phyloP scores from a whole-genome alignment of 106 monocot genomes.

The Apostasia shenzhenica region DNA sequence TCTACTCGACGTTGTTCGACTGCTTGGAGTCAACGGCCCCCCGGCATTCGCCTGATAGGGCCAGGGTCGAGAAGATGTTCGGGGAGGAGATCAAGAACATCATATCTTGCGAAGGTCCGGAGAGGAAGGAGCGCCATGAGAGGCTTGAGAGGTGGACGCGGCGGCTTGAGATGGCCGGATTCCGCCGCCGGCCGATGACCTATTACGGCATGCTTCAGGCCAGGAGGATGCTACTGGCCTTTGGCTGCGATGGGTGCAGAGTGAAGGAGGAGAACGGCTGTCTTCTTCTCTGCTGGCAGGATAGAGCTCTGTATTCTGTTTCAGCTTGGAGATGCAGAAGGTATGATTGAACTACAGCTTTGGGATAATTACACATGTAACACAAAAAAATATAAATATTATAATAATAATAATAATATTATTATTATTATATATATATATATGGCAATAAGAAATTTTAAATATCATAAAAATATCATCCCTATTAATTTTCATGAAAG shows the following conservation, averaged over 20 bases:
- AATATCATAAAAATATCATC: too few species aligned
- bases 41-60: constrained; percentile 29
- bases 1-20: constrained; percentile 90
- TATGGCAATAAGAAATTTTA: too few species aligned
- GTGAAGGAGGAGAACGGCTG: constrained; percentile 47
- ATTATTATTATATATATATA: too few species aligned
- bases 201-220: constrained; percentile 40
- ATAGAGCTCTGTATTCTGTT: constrained; percentile 47
- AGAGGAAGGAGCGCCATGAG: constrained; percentile 76
- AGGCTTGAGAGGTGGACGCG: constrained; percentile 46
- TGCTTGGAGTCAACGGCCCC: constrained; percentile 58
- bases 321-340: constrained; percentile 64
- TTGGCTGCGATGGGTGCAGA: constrained; percentile 36
- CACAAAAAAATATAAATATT: too few species aligned
- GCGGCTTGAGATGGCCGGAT: constrained; percentile 40
- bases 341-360: constrained; percentile 18
- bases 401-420: too few species aligned
- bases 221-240: constrained; percentile 42
- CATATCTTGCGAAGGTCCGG: constrained; percentile 56
- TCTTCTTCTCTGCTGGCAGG: constrained; percentile 63
- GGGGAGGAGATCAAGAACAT: constrained; percentile 74
- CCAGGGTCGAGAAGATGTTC: constrained; percentile 47
- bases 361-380: too few species aligned
- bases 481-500: too few species aligned
- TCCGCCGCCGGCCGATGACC: constrained; percentile 43